Conservation (phyloP, 192 early-diverging fungal species). For the Rhizophlyctis rosea region DNA sequence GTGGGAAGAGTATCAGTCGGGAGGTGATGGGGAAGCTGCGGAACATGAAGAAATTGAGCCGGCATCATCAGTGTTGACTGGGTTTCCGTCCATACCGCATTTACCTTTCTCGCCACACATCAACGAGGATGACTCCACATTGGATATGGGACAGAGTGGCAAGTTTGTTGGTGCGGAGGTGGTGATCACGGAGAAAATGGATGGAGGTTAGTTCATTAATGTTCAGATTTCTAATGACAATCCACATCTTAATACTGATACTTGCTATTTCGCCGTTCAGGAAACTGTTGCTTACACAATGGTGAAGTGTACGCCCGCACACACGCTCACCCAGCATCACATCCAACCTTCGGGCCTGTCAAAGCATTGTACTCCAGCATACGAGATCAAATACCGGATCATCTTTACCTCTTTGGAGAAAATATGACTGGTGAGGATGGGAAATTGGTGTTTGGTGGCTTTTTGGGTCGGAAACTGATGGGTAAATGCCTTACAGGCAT, state of each 20-base stretch:
- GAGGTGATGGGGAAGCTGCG: neutral
- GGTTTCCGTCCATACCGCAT: neutral
- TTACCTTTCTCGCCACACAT: neutral
- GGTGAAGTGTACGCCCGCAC: neutral
- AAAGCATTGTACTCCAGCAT: neutral
- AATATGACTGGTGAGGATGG: neutral
- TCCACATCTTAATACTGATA: too few species aligned
- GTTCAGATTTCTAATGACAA: too few species aligned
- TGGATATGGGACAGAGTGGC: neutral
- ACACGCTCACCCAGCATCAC: neutral
- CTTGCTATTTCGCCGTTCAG: neutral
- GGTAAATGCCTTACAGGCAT: neutral
- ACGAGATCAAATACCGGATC: neutral
- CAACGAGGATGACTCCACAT: neutral
- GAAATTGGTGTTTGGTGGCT: too few species aligned
- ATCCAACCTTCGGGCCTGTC: neutral
- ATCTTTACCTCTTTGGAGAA: conserved; percentile 1
- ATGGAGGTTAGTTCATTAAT: neutral
- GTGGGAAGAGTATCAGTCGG: neutral
- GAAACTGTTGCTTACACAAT: neutral
- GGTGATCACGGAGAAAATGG: neutral
- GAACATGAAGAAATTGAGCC: neutral
- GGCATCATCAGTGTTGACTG: neutral
- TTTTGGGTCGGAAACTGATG: too few species aligned
- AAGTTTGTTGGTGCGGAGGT: neutral